Base-by-base conservation (phyloP, 2,329 filamentous ascomycete species). In the Hortaea werneckii region DNA sequence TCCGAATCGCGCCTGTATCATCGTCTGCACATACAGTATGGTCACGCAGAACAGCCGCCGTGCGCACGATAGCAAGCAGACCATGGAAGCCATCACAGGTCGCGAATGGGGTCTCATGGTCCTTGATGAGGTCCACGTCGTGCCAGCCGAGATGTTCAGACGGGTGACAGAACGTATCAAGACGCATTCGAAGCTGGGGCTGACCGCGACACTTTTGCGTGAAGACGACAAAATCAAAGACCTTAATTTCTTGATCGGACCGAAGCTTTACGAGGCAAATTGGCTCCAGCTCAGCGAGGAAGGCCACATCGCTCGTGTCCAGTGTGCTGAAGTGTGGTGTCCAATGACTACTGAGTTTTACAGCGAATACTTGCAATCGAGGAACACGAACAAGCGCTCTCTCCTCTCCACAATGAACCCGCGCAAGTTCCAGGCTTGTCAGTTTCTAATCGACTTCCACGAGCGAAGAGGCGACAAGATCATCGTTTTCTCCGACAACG, bases 301-400 rank as follows among this genome's bases (percentile, higher is more conserved):
- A 67, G 92, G 92, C 0, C 89, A 95, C 62, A 98, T 98, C 64
- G 92, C 92, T 32, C 84, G 87, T 55, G 92, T 98, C 1, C 92
- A 98, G 65, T 98, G 92, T 65, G 92, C 92, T 10, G 92, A 98
- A 66, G 92, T 98, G 5, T 98, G 92, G 92, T 98, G 92, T 61
- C 88, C 90, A 2, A 98, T 98, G 92, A 94, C 92, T 0, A 92
- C 89, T 0, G 92, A 98, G 57, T 98, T 98, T 63, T 96, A 95
- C 65, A 83, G 87, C 12, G 87, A 96, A 64, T 98, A 96, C 67
- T 77, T 96, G 49, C 74, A 78, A 45, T 78, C 69, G 5, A 64
- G 65, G 5, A 81, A 80, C 9, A 79, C 79, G 11, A 74, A 80
- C 50, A 84, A 84, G 63, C 74, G 78, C 30, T 75, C 76, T 6